Base-by-base conservation (phyloP, 225 moss, liverwort and hornwort genomes). In the Bryum argenteum region DNA sequence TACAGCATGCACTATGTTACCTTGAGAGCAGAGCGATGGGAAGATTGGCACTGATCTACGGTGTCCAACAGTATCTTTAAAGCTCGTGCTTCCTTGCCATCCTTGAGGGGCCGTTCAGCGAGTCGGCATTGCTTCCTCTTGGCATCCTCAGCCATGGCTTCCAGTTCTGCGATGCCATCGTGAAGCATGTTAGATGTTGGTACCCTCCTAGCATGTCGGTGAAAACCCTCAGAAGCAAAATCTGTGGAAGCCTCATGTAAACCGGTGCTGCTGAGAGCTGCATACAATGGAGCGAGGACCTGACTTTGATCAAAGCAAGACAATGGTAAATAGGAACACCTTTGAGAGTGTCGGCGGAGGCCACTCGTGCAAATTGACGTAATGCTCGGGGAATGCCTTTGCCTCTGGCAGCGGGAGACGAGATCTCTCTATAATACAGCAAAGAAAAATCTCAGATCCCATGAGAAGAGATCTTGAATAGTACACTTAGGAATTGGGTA, bases 371-470 rank as follows among this genome's bases (percentile, higher is more conserved):
- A 69, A 83, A 86, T 58, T 75, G 43, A 58, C 86, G 75, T 57
- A 86, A 66, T 62, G 75, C 72, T 50, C 80, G 72, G 69, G 86
- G 83, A 53, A 83, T 80, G 48, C 80, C 80, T 72, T 80, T 86
- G 64, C 83, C 83, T 77, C 71, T 73, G 17, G 83, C 83, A 28
- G 83, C 78, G 28, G 83, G 80, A 69, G 86, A 86, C 19, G 77
- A 78, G 18, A 83, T 33, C 72, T 78, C 75, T 66, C 80, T 86
- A 60, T 12, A 78, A 21, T 72, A 51, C 33, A 73, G n/a, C 72
- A 83, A n/a, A 64, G 4, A 3, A 24, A 44, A 43, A 40, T 54
- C 12, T 58, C 72, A 73, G 44, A 48, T 68, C 38, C 18, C 75
- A 66, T 4, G 33, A 33, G 33, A 33, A 33, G 33, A 3, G 7